Evolutionary conservation across 2,329 filamentous ascomycete species (phyloP).

Genomic region (Trichoderma atrobrunneum): DNA sequence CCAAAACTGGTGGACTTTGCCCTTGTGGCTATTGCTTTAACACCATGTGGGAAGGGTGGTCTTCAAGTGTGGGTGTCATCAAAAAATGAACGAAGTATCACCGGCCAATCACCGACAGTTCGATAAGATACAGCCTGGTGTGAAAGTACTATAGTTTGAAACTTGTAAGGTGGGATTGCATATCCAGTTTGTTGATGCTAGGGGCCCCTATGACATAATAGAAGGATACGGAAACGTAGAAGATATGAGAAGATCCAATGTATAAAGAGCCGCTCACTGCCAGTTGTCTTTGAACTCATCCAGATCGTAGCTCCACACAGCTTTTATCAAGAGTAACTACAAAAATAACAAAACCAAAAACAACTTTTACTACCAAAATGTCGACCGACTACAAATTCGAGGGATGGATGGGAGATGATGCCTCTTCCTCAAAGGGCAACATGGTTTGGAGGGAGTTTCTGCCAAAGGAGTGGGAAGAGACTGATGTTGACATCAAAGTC

Average conservation of each 20-base stretch:
- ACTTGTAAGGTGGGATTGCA: not conserved
- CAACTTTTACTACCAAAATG: slow-evolving; percentile 19
- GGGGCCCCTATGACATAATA: not conserved
- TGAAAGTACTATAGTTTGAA: not conserved
- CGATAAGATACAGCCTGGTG: not conserved
- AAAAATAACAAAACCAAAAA: not conserved
- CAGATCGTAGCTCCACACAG: not conserved
- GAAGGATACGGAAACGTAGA: not conserved
- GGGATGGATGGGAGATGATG: slow-evolving; percentile 48
- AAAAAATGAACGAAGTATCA: not conserved
- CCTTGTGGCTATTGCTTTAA: not conserved
- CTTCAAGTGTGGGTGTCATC: not conserved
- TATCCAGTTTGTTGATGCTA: not conserved
- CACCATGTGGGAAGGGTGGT: not conserved
- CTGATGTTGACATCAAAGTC: slow-evolving; percentile 63
- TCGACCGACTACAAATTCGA: slow-evolving; percentile 46
- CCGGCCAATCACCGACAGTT: not conserved
- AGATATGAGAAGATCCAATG: not conserved
- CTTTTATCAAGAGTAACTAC: not conserved
- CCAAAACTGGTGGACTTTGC: not conserved
- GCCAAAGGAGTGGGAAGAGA: slow-evolving; percentile 65
- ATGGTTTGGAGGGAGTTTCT: slow-evolving; percentile 56
- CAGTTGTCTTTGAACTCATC: not conserved
- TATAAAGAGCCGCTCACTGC: not conserved
- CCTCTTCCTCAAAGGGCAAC: slow-evolving; percentile 45